Percentiles rank a stretch among this genome's conserved stretches.
These are phyloP conservation scores for Pythium oligandrum DNA, from an alignment of 352 stramenopile genomes.

Conservation along the genomic window DNA sequence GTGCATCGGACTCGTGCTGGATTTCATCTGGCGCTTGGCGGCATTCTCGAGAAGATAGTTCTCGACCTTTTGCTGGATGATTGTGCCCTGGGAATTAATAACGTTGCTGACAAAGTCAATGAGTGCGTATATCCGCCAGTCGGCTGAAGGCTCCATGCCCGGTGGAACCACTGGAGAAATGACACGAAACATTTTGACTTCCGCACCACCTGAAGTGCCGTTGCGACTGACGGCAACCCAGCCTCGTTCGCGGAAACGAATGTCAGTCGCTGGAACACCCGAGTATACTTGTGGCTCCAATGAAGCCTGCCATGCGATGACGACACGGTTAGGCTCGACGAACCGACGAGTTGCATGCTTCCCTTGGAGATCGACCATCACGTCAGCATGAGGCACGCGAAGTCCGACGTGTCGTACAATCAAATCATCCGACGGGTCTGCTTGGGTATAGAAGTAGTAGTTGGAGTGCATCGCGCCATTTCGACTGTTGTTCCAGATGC, in stretches of 20 bases:
- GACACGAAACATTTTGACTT: slow-evolving; percentile 10
- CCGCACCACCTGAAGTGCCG: neutral
- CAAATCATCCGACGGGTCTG: slow-evolving; percentile 4
- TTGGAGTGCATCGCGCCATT: slow-evolving; percentile 12
- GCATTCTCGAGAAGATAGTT: slow-evolving; percentile 20
- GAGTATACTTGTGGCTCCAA: slow-evolving; percentile 4
- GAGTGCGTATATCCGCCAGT: slow-evolving; percentile 17
- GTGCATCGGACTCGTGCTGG: too few species aligned
- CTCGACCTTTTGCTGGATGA: slow-evolving; percentile 16
- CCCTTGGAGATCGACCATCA: slow-evolving; percentile 1
- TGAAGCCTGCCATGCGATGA: slow-evolving; percentile 1
- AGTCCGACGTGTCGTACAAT: neutral
- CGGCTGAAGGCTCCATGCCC: neutral
- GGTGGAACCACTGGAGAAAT: slow-evolving; percentile 2
- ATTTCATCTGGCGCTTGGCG: slow-evolving; percentile 12
- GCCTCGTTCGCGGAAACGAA: slow-evolving; percentile 4
- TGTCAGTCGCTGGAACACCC: neutral
- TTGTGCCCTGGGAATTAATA: slow-evolving; percentile 9
- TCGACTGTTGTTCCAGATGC: slow-evolving; percentile 10
- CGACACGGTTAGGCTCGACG: slow-evolving; percentile 6
- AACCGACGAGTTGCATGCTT: slow-evolving; percentile 3
- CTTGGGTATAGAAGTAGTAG: slow-evolving; percentile 18
- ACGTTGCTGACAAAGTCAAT: slow-evolving; percentile 11
- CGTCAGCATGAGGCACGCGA: neutral
- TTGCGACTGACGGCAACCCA: slow-evolving; percentile 1